These are phyloP conservation scores for Scheffersomyces cryptocercus DNA, from an alignment of 1,139 yeast genomes.

Conservation along the genomic window DNA sequence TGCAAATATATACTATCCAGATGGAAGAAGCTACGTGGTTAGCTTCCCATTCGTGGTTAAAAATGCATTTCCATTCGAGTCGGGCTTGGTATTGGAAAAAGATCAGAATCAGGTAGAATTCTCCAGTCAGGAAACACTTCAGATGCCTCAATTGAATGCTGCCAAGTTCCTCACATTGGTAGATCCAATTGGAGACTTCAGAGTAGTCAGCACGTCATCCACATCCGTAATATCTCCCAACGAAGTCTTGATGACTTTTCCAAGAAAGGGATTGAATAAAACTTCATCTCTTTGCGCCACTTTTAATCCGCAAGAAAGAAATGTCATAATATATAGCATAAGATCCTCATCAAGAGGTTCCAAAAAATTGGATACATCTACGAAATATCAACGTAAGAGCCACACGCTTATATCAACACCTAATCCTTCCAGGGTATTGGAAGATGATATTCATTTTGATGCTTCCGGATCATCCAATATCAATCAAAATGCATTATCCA, in stretches of 20 bases:
- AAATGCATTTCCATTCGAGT: slow-evolving; percentile 58
- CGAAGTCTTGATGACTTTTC: slow-evolving; percentile 59
- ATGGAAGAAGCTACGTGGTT: slow-evolving; percentile 58
- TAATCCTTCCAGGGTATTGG: slow-evolving; percentile 43
- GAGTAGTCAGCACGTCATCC: slow-evolving; percentile 68
- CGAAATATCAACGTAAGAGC: slow-evolving; percentile 24
- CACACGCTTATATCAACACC: slow-evolving; percentile 38
- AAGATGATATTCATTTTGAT: slow-evolving; percentile 35
- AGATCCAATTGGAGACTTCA: slow-evolving; percentile 70
- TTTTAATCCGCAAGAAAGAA: slow-evolving; percentile 44
- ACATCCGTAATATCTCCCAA: slow-evolving; percentile 61
- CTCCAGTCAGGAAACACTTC: slow-evolving; percentile 11
- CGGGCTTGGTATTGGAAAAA: slow-evolving; percentile 65
- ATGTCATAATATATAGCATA: slow-evolving; percentile 51
- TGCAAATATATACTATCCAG: slow-evolving; percentile 56
- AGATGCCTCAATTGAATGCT: slow-evolving; percentile 26
- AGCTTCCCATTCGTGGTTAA: slow-evolving; percentile 65
- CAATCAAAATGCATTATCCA: slow-evolving; percentile 23
- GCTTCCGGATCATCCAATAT: slow-evolving; percentile 3
- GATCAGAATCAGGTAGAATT: slow-evolving; percentile 23
- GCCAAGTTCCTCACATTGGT: slow-evolving; percentile 60
- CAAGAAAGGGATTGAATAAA: slow-evolving; percentile 35
- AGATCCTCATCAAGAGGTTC: slow-evolving; percentile 37
- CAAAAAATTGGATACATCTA: slow-evolving; percentile 10
- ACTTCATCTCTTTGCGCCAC: slow-evolving; percentile 52